These are phyloP conservation scores for Pseudogymnoascus destructans DNA, from an alignment of 2,329 filamentous ascomycete genomes.

Conservation along the genomic window DNA sequence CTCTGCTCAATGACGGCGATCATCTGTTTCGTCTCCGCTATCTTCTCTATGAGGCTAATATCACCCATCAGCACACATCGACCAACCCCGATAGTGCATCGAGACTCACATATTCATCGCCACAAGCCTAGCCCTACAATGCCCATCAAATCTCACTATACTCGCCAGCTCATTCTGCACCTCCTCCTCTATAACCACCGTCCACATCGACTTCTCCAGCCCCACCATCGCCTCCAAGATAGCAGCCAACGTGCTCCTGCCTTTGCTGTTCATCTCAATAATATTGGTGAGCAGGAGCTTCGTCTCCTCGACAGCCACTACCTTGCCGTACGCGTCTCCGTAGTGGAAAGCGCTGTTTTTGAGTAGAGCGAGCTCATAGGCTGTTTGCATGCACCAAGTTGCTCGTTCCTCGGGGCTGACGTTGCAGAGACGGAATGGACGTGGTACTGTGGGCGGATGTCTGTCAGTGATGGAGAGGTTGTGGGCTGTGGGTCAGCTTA, in stretches of 20 bases:
- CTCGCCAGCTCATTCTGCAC: neutral
- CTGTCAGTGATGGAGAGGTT: neutral
- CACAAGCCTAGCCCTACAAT: neutral
- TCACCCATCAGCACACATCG: neutral
- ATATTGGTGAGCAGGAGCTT: neutral
- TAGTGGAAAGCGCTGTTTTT: neutral
- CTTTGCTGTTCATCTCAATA: neutral
- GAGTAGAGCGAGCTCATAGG: neutral
- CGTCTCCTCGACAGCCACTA: neutral
- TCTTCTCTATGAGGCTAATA: neutral
- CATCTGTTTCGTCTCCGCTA: neutral
- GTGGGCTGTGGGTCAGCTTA: neutral
- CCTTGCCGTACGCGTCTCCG: neutral
- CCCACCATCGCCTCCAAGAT: conserved; percentile 1
- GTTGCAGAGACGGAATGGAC: neutral
- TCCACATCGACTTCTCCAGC: neutral
- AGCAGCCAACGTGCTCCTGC: neutral
- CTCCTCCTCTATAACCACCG: neutral
- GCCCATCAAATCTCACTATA: neutral
- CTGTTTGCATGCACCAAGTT: neutral
- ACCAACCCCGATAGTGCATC: neutral
- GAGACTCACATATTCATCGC: neutral
- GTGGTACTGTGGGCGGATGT: neutral
- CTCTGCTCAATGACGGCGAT: neutral
- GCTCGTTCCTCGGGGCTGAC: neutral